Evolutionary conservation across 768 basidiomycete species (phyloP).

Genomic region (Mycena polygramma): DNA sequence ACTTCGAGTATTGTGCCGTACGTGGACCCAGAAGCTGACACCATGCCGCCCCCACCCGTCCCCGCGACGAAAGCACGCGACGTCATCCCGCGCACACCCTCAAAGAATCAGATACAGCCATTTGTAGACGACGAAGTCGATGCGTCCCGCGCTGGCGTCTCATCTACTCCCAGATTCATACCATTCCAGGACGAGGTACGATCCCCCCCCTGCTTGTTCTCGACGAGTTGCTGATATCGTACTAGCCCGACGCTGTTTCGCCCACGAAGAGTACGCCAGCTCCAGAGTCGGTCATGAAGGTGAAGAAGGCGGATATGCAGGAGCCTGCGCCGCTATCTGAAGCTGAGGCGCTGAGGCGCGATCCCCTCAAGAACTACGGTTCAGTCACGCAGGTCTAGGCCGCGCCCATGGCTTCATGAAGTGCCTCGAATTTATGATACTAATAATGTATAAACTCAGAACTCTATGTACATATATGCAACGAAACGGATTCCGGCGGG

Average conservation of each 20-base stretch:
- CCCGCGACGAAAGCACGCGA: conserved; percentile 39
- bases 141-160: conserved; percentile 43
- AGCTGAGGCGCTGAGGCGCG: conserved; percentile 82
- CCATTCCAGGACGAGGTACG: conserved; percentile 83
- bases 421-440: conserved; percentile 27
- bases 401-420: background rate
- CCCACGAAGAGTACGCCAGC: conserved; percentile 50
- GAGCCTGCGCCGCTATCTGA: conserved; percentile 66
- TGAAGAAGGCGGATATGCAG: conserved; percentile 62
- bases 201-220: conserved; percentile 6
- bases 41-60: conserved; percentile 57
- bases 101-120: conserved; percentile 51
- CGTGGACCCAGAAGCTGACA: conserved; percentile 69
- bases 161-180: conserved; percentile 70
- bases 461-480: conserved; percentile 4
- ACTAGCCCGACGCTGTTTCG: conserved; percentile 43
- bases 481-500: conserved; percentile 26
- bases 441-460: conserved; percentile 28
- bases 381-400: background rate
- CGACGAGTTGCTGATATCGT: conserved; percentile 21
- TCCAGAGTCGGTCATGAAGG: conserved; percentile 77
- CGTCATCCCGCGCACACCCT: conserved; percentile 40
- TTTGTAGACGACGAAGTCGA: conserved; percentile 53
- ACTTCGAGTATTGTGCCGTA: conserved; percentile 68
- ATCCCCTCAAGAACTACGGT: conserved; percentile 84